Percentiles rank a stretch among this genome's conserved stretches.
Conservation (phyloP, 768 basidiomycete genomes). For the Lentinula boryana region DNA sequence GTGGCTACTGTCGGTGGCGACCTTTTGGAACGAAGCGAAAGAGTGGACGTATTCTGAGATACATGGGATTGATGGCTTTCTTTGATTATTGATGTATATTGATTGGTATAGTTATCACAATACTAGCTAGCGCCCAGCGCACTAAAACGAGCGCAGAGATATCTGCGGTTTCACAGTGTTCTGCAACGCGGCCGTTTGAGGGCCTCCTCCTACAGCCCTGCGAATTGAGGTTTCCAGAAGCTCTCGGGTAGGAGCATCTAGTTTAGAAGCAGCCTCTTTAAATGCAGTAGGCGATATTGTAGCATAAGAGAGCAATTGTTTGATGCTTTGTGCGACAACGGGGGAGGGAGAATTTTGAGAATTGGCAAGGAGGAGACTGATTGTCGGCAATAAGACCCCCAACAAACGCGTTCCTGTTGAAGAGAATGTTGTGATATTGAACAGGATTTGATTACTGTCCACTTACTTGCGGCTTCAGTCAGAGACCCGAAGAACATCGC, state of each 20-base stretch:
- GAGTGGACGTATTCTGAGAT: constrained; percentile 21
- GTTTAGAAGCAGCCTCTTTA: constrained; percentile 72
- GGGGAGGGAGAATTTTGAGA: constrained; percentile 33
- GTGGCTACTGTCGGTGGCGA: constrained; percentile 23
- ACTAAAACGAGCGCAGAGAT: constrained; percentile 64
- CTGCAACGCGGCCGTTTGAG: constrained; percentile 21
- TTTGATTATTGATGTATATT: not conserved
- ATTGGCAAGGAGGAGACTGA: constrained; percentile 63
- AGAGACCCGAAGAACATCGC: constrained; percentile 53
- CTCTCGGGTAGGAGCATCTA: constrained; percentile 53
- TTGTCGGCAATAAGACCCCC: constrained; percentile 69
- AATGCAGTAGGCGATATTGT: constrained; percentile 68
- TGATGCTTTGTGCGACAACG: constrained; percentile 52
- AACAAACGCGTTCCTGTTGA: constrained; percentile 57
- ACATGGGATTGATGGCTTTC: not conserved
- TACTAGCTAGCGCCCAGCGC: not conserved
- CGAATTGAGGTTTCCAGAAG: constrained; percentile 74
- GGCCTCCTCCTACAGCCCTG: constrained; percentile 55
- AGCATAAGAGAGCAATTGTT: constrained; percentile 69
- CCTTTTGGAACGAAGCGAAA: constrained; percentile 17
- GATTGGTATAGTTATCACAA: not conserved
- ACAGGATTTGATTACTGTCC: not conserved
- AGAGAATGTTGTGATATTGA: constrained; percentile 8
- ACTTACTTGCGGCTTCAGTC: constrained; percentile 59
- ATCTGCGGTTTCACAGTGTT: constrained; percentile 63